A percentile compares a stretch with the other conserved stretches of the same genome.
Conservation (phyloP, 129 eudicot genomes). For the Flaveria linearis region DNA sequence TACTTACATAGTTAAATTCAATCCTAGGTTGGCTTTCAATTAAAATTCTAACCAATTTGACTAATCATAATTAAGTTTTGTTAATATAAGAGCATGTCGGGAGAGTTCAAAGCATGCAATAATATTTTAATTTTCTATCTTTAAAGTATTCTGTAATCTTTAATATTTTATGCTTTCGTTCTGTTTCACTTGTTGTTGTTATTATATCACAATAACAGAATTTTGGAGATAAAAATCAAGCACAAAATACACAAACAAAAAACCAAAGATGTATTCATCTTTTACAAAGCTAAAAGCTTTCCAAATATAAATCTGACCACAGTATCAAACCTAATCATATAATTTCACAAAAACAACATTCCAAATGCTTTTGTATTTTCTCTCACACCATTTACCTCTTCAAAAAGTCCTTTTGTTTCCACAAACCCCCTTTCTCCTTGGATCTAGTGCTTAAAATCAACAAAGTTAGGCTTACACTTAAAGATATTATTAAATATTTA, state of each 20-base stretch:
- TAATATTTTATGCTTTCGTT: too few species aligned
- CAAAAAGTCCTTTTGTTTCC: slow-evolving; percentile 46
- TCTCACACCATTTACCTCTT: slow-evolving; percentile 33
- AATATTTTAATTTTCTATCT: too few species aligned
- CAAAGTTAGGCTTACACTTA: slow-evolving; percentile 28
- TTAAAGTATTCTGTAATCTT: too few species aligned
- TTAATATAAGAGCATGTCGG: too few species aligned
- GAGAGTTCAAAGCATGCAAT: too few species aligned
- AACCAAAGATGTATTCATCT: slow-evolving; percentile 28
- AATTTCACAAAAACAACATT: slow-evolving; percentile 40
- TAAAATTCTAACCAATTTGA: too few species aligned
- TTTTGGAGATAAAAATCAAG: background rate
- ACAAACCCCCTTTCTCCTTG: slow-evolving; percentile 42
- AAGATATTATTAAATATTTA: slow-evolving; percentile 6
- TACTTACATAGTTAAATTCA: too few species aligned
- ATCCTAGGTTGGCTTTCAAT: too few species aligned
- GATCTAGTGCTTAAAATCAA: slow-evolving; percentile 46
- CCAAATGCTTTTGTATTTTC: slow-evolving; percentile 46
- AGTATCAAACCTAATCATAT: slow-evolving; percentile 45
- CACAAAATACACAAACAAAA: slow-evolving; percentile 32
- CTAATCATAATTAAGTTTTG: too few species aligned
- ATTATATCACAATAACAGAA: background rate
- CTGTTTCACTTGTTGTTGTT: background rate
- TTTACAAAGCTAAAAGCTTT: slow-evolving; percentile 27
- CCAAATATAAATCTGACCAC: slow-evolving; percentile 16